Evolutionary conservation across 352 stramenopile species (phyloP), one percentile per base, ranked within the genome.

Genomic region (Phytophthora constricta): DNA sequence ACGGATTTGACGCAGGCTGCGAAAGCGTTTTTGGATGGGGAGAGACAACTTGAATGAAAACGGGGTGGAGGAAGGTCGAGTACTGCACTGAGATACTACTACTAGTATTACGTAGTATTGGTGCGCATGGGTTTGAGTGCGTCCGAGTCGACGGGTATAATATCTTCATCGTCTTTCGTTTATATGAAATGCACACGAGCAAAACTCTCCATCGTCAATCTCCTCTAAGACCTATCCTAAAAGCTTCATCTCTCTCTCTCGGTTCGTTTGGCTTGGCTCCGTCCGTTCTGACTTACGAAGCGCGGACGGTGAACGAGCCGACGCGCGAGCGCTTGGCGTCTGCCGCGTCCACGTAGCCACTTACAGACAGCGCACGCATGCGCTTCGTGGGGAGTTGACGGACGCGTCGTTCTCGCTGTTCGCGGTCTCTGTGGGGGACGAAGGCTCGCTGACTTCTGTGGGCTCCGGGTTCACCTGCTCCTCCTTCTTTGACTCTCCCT

Each of bases 321-420:
- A 92, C 76, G 11, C 84, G 78, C 41, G 84, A 91, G 39, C 84
- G 84, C 58, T 92, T 92, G 50, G 73, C 51, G 1, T 77, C 67
- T 19, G 68, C 80, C n/a, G 76, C 62, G 46, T 91, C 80, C 50
- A 77, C 64, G 53, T 72, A 87, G 45, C 70, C 77, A 70, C 77
- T 91, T 41, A 92, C 82, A 10, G 82, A 91, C 26, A 92, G 72
- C 33, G 84, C 81, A 37, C 84, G 84, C 72, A 91, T 89, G 45
- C 84, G 84, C 69, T 93, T 93, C n/a, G 77, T 91, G 82, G 82
- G 31, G 82, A 92, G 62, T 74, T 87, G 26, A 80, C 79, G 4
- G 74, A 56, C 41, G 73, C 57, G 49, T 89, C 80, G 23, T 67
- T 79, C 51, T 74, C 64, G 23, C 56, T 67, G 48, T 65, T 76